Evolutionary conservation across 306 rosid species (phyloP).

Genomic region (Pachyrhizus erosus): DNA sequence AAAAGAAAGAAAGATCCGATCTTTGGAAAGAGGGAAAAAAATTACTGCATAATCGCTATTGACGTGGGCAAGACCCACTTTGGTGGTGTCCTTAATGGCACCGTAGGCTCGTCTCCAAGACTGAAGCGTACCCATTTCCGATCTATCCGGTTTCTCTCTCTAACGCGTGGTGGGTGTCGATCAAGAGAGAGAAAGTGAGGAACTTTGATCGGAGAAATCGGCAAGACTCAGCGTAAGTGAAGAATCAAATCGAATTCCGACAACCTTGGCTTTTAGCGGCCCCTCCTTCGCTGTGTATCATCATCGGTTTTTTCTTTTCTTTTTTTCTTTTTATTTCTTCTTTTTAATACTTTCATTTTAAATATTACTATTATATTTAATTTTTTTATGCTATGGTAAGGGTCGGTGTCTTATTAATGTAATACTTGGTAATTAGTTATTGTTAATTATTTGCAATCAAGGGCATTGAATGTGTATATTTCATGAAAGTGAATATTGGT

Average conservation of each 20-base stretch:
- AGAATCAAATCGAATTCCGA: conserved; percentile 41
- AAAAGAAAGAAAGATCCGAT: conserved; percentile 30
- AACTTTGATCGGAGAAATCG: conserved; percentile 34
- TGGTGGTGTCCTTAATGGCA: conserved; percentile 90
- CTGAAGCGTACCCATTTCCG: conserved; percentile 92
- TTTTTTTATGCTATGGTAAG: not conserved
- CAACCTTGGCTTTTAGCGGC: conserved; percentile 44
- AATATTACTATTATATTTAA: not conserved
- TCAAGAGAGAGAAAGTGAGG: conserved; percentile 51
- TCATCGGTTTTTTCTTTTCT: conserved; percentile 6
- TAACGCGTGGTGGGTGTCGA: conserved; percentile 1
- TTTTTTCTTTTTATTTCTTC: not conserved
- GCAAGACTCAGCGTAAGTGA: conserved; percentile 13
- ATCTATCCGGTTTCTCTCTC: conserved; percentile 51
- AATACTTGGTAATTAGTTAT: conserved; percentile 16
- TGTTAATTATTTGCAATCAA: not conserved
- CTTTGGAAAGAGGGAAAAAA: conserved; percentile 4
- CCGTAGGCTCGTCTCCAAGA: conserved; percentile 98
- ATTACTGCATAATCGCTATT: conserved; percentile 93
- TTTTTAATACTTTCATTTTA: no score
- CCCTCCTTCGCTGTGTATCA: conserved; percentile 38
- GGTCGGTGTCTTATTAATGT: not conserved
- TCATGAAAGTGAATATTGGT: not conserved
- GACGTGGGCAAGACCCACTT: conserved; percentile 99
- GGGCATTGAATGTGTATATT: not conserved